Base-by-base conservation (phyloP, 768 basidiomycete genomes). In the Rubroboletus pulcherrimus region DNA sequence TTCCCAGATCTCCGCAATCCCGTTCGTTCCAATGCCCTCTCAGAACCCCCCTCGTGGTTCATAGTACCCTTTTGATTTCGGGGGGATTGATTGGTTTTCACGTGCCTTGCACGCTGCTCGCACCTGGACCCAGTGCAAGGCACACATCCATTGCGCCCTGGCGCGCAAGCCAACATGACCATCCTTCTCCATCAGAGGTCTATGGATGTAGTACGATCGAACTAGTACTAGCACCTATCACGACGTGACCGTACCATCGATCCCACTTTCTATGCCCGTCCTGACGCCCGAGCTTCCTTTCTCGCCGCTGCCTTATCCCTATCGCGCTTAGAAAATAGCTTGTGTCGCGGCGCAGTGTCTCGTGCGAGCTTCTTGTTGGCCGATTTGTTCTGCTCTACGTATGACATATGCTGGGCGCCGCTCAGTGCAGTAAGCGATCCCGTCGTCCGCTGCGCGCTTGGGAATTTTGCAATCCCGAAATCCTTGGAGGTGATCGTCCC, bases 351-450 rank as follows among this genome's bases (percentile, higher is more conserved):
- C 40, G 78, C 76, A 26, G 63, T 64, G 44, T 79, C 78, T 51
- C 70, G 70, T 29, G 87, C 82, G 10, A 91, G 77, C 54, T 83
- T 84, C 77, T 88, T 90, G 79, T 95, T 95, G 49, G 86, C 89
- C 21, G 87, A 89, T 71, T 91, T 92, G 75, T 94, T 93, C 71
- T 92, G 88, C 73, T 94, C 93, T 45, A 92, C 80, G 64, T 94
- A 95, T 45, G 89, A 91, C 92, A 94, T 93, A 64, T 91, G 91
- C 63, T 91, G 89, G 5, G 84, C 91, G 33, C 93, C 93, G 68
- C 89, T 91, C 61, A 96, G 78, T 35, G 91, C 89, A 2, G 85
- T 83, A 40, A 95, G 77, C 39, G 87, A 89, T 0, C 92, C 93
- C 3, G 87, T 85, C 45, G 89, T 91, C 58, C 91, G 81, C 62